These are phyloP conservation scores for Coniochaeta prunicola DNA, from an alignment of 2,329 filamentous ascomycete species.

Conservation along the genomic window DNA sequence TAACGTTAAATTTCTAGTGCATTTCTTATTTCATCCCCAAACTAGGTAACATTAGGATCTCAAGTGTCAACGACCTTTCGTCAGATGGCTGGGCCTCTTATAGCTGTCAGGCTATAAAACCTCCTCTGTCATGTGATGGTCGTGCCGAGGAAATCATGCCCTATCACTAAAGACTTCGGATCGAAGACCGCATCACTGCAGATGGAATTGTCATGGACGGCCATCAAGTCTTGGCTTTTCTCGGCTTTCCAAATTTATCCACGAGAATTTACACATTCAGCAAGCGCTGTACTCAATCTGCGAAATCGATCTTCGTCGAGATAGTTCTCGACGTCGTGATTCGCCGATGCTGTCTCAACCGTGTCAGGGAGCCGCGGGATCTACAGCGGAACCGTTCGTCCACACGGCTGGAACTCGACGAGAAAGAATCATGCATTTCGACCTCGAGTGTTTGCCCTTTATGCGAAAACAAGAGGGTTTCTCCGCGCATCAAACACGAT, in stretches of 20 bases:
- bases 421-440: neutral
- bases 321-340: neutral
- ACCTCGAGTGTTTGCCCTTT: neutral
- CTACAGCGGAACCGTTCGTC: neutral
- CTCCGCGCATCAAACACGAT: neutral
- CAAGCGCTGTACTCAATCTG: neutral
- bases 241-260: neutral
- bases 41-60: no score
- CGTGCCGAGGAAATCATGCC: neutral
- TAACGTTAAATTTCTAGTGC: no score
- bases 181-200: neutral
- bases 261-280: neutral
- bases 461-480: neutral
- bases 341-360: neutral
- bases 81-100: no score
- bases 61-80: no score
- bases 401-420: neutral
- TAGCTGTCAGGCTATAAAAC: no score
- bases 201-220: neutral
- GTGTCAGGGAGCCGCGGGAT: neutral
- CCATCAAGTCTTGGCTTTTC: neutral
- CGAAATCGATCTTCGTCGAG: neutral
- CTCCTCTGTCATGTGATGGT: no score
- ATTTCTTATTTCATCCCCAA: no score
- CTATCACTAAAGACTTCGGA: neutral